Base-by-base conservation (phyloP, 345 rosid genomes). In the Populus pruinosa region DNA sequence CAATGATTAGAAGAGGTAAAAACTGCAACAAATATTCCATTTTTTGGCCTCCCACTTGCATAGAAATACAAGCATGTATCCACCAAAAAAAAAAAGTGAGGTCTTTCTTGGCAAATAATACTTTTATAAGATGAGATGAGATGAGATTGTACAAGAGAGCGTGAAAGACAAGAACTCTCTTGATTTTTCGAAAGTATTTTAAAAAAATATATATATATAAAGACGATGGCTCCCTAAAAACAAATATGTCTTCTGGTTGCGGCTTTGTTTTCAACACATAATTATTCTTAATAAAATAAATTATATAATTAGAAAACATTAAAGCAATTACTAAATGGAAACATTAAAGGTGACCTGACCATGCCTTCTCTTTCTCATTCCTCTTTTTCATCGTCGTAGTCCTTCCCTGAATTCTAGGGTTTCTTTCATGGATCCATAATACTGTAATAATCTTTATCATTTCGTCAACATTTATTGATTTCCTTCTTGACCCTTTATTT, bases 361-460 rank as follows among this genome's bases (percentile, higher is more conserved):
- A 31, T 49, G 70, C 76, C 82, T 73, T 17, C 73, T 20, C 33
- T 56, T 67, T 27, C 4, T 3, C n/a, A 7, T 55, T 36, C 25
- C 56, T 73, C 68, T 67, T 63, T 71, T 68, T 78, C 71, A 66
- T 56, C 70, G 69, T 29, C 27, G 39, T 62, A 14, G 72, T 67
- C 69, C 73, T 63, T 50, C 82, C 62, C 87, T 80, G 76, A 79
- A 80, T 77, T 77, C 76, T 77, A 81, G 88, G 86, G 87, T 79
- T 87, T 82, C 75, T 38, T 55, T 62, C 71, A 84, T 82, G 89
- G 77, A 74, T 75, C 83, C 78, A 65, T 80, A 63, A 82, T 61
- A 35, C 75, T 70, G 39, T 65, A 33, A 6, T 25, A 17, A 36
- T 31, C 72, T 64, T 59, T 67, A 39, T 23, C 31, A 27, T 67